Conservation (phyloP, 306 rosid species). For the Dalbergia oliveri region DNA sequence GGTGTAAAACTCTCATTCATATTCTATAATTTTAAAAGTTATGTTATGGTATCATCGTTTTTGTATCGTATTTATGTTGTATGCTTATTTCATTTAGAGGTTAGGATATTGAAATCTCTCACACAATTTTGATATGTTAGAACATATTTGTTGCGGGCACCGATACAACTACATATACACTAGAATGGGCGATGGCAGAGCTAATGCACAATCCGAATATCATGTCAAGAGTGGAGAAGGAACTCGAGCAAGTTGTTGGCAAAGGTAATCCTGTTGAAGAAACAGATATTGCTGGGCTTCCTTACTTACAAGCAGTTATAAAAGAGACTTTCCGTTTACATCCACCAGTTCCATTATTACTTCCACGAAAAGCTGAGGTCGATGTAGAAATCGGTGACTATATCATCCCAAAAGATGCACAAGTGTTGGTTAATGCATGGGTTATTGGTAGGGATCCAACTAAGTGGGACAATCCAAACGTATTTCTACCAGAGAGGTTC, state of each 20-base stretch:
- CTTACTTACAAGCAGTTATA: slow-evolving; percentile 61
- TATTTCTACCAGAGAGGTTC: slow-evolving; percentile 67
- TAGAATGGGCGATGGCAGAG: slow-evolving; percentile 72
- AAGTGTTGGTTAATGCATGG: slow-evolving; percentile 61
- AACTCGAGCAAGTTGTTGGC: slow-evolving; percentile 57
- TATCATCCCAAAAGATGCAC: slow-evolving; percentile 60
- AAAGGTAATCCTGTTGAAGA: slow-evolving; percentile 66
- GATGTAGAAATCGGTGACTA: slow-evolving; percentile 55
- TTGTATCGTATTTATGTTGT: too few species aligned
- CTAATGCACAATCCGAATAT: slow-evolving; percentile 54
- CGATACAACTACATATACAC: slow-evolving; percentile 57
- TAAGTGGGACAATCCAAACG: slow-evolving; percentile 50
- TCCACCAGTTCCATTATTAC: slow-evolving; percentile 54
- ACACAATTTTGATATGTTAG: slow-evolving; percentile 35
- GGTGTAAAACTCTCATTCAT: too few species aligned
- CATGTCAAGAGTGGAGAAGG: slow-evolving; percentile 54
- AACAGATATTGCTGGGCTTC: slow-evolving; percentile 53
- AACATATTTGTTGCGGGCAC: slow-evolving; percentile 66
- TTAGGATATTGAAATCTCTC: not conserved
- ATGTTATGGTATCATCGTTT: too few species aligned
- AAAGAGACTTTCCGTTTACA: slow-evolving; percentile 67
- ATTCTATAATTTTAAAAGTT: too few species aligned
- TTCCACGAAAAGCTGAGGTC: slow-evolving; percentile 59
- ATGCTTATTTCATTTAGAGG: too few species aligned
- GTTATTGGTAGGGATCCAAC: slow-evolving; percentile 46